These are phyloP conservation scores for Phytopythium montanum DNA, from an alignment of 352 stramenopile species.

Conservation along the genomic window DNA sequence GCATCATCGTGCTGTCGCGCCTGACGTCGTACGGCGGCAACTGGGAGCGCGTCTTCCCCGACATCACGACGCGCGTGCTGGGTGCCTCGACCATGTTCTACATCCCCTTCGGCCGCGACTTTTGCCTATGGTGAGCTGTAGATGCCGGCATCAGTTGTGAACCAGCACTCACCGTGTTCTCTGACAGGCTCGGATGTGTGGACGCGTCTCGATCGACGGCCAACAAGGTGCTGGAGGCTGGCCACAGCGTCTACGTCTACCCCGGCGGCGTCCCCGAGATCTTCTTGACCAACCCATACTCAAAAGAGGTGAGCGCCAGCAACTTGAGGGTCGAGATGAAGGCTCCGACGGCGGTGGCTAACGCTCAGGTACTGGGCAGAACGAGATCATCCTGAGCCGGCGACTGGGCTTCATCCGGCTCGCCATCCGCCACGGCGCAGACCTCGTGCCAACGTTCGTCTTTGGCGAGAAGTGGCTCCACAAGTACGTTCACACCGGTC, in stretches of 20 bases:
- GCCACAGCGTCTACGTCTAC: constrained; percentile 43
- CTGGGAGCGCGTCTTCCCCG: constrained; percentile 36
- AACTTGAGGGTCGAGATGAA: too few relatives aligned
- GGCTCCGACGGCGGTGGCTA: not conserved
- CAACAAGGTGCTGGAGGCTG: constrained; percentile 35
- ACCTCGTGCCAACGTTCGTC: constrained; percentile 44
- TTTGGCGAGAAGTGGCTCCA: constrained; percentile 59
- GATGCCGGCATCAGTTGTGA: not conserved
- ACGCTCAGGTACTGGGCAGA: constrained; percentile 9
- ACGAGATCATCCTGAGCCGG: constrained; percentile 33
- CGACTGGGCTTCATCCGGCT: constrained; percentile 46
- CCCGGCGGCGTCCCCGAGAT: constrained; percentile 40
- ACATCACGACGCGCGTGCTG: constrained; percentile 29
- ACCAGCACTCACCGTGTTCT: not conserved
- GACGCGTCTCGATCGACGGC: constrained; percentile 36
- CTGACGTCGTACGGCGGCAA: constrained; percentile 38
- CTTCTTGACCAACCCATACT: constrained; percentile 39
- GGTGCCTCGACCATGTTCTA: constrained; percentile 58
- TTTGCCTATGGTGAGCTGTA: constrained; percentile 44
- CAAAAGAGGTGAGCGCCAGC: constrained; percentile 27
- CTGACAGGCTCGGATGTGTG: constrained; percentile 22
- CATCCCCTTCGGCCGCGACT: constrained; percentile 48
- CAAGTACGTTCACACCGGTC: constrained; percentile 18
- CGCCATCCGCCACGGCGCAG: constrained; percentile 34
- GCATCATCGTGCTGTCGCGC: constrained; percentile 48